A percentile compares a stretch with the other conserved stretches of the same genome.
These are phyloP conservation scores for Leccinum fuscescens DNA, from an alignment of 1,284 basidiomycete species.

Conservation along the genomic window DNA sequence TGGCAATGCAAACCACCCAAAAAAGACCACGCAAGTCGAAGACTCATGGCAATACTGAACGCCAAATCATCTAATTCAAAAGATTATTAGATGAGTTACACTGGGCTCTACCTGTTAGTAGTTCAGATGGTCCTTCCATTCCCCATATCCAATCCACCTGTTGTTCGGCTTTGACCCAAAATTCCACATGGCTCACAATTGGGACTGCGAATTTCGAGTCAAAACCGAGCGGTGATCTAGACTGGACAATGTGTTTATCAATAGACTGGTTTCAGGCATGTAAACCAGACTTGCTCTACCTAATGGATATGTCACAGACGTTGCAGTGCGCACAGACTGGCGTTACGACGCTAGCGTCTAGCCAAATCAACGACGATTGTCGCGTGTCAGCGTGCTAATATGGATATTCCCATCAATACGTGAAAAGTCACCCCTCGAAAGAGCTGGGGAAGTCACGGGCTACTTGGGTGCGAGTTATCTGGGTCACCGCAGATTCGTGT, in stretches of 20 bases:
- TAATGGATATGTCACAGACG: slow-evolving; percentile 4
- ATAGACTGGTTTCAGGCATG: slow-evolving; percentile 7
- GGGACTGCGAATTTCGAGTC: neutral
- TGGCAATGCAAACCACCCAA: neutral
- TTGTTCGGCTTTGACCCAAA: neutral
- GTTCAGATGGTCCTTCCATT: neutral
- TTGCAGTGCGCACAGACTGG: neutral
- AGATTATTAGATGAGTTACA: neutral
- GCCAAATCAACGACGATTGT: neutral
- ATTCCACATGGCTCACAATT: neutral
- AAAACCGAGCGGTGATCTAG: neutral
- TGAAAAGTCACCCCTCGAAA: neutral
- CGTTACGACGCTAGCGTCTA: neutral
- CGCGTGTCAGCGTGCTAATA: neutral
- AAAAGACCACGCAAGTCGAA: neutral
- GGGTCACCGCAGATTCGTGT: neutral
- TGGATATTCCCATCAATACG: neutral
- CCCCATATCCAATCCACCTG: neutral
- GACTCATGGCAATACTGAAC: neutral
- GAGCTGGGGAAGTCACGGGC: slow-evolving; percentile 57
- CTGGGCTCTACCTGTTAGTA: neutral
- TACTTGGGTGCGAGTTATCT: slow-evolving; percentile 65
- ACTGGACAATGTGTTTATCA: neutral
- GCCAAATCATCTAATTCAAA: slow-evolving; percentile 2
- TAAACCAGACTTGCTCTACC: neutral